Conservation (phyloP, 805 yeast species). For the Saturnispora bothae region DNA sequence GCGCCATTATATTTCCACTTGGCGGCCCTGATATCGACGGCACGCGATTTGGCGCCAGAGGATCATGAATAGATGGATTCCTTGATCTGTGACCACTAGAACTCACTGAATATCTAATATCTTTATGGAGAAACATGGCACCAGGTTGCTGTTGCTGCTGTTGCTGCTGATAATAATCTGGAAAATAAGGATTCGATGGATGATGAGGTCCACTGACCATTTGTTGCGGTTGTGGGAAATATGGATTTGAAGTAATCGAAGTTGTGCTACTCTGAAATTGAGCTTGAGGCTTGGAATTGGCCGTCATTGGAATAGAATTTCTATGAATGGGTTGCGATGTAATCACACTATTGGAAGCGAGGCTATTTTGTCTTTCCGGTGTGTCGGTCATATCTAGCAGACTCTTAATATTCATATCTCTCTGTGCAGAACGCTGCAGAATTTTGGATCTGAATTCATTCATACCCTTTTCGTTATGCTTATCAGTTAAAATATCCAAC, state of each 20-base stretch:
- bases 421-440: slow-evolving; percentile 23
- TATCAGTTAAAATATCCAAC: slow-evolving; percentile 31
- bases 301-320: too few relatives aligned
- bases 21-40: not conserved
- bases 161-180: slow-evolving; percentile 8
- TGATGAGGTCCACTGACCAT: not conserved
- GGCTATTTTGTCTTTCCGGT: too few relatives aligned
- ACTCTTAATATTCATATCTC: slow-evolving; percentile 23
- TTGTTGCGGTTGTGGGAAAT: slow-evolving; percentile 1
- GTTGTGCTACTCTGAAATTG: too few relatives aligned
- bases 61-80: slow-evolving; percentile 32
- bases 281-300: too few relatives aligned
- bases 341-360: too few relatives aligned
- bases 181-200: slow-evolving; percentile 6
- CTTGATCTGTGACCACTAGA: slow-evolving; percentile 22
- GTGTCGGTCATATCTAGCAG: not conserved
- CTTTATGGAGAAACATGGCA: slow-evolving; percentile 18
- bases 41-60: slow-evolving; percentile 17
- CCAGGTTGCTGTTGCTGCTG: slow-evolving; percentile 2
- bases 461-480: slow-evolving; percentile 11
- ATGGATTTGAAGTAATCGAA: slow-evolving; percentile 14
- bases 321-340: too few relatives aligned
- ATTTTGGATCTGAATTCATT: slow-evolving; percentile 21
- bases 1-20: not conserved
- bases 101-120: slow-evolving; percentile 22